Base-by-base conservation (phyloP, 148 eudicot genomes). In the Nepenthes gracilis region DNA sequence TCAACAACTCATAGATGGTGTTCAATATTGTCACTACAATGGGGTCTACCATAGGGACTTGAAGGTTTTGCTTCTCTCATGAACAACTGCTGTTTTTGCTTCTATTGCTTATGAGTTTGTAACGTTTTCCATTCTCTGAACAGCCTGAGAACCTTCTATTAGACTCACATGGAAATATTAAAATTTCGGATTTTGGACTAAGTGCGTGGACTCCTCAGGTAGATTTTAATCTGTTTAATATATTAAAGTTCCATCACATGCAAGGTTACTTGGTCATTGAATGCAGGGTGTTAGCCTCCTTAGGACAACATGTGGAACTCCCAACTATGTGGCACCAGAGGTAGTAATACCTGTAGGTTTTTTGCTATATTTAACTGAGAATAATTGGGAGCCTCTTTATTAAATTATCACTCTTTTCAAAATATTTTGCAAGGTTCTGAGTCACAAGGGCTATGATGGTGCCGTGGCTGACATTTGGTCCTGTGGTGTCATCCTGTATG, bases 321-420 rank as follows among this genome's bases (percentile, higher is more conserved):
- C 99, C 51, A 93, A 93, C 65, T 93, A 93, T 73, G 91, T 93
- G 71, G 96, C 99, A 62, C 99, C 99, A 34, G 99, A 93, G 96
- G 99, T 93, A 80, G 69, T 60, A 54, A 50, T 12, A 14, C 37
- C 54, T 48, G 43, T 56, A 43, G 36, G 2, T 49, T 58, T 47
- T 11, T 34, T 37, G 6, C 57, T 54, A n/a, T 8, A 63, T 12
- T 4, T 36, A 43, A 4, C 54, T 5, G 1, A 58, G 5, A 49
- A 36, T 33, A 36, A 11, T 2, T 15, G 9, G 33, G 33, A 12
- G 43, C 36, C 43, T 5, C 53, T 60, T 34, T 50, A 60, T 57
- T 5, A 50, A 38, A 59, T 15, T 6, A 7, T 67, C 11, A 38
- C 55, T 67, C 45, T 36, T 47, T 67, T 2, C 23, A 33, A 59